Conservation (phyloP, 352 stramenopile species). For the Pythium sp. region DNA sequence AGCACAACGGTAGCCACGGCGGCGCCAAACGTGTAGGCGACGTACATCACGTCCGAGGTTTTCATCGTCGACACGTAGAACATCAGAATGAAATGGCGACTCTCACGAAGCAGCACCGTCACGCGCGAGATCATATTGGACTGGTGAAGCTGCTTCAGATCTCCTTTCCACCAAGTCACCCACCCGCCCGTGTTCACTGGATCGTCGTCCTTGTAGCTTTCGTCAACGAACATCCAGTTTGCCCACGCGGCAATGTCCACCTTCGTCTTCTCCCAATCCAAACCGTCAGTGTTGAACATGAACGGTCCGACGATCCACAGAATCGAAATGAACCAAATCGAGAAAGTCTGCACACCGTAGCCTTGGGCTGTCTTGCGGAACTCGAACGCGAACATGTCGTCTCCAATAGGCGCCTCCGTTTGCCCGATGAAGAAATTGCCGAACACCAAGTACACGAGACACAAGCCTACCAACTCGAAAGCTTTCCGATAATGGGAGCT, state of each 20-base stretch:
- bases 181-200: constrained; percentile 64
- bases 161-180: constrained; percentile 71
- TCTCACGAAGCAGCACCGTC: constrained; percentile 69
- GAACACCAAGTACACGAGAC: constrained; percentile 62
- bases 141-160: constrained; percentile 57
- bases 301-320: constrained; percentile 66
- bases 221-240: constrained; percentile 67
- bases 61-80: constrained; percentile 67
- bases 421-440: constrained; percentile 70
- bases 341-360: constrained; percentile 77
- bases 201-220: constrained; percentile 64
- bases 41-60: constrained; percentile 45
- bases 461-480: constrained; percentile 69
- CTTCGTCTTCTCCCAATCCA: constrained; percentile 76
- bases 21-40: constrained; percentile 44
- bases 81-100: constrained; percentile 72
- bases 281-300: constrained; percentile 80
- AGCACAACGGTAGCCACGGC: constrained; percentile 49
- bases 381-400: constrained; percentile 52
- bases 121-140: constrained; percentile 67
- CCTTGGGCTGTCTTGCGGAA: constrained; percentile 67
- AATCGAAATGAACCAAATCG: constrained; percentile 77
- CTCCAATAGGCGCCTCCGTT: constrained; percentile 39
- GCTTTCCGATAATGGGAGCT: constrained; percentile 74
- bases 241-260: constrained; percentile 60